These are phyloP conservation scores for Mycena alexandri DNA, from an alignment of 768 basidiomycete genomes.

Conservation along the genomic window DNA sequence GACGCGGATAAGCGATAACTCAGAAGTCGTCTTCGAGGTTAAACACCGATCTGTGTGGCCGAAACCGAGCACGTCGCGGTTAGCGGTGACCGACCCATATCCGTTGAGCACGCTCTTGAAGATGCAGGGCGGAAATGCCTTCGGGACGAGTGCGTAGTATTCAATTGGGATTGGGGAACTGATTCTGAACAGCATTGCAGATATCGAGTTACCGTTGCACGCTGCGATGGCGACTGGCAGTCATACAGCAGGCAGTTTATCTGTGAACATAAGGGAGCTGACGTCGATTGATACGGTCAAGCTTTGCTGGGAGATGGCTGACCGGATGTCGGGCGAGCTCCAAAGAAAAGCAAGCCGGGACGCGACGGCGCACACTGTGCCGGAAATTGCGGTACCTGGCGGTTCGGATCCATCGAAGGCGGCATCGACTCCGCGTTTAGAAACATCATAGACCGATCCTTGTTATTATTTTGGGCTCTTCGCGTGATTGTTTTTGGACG, in stretches of 20 bases:
- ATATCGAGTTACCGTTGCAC: slow-evolving; percentile 32
- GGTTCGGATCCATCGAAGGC: neutral
- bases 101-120: slow-evolving; percentile 31
- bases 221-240: neutral
- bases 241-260: slow-evolving; percentile 11
- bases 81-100: slow-evolving; percentile 30
- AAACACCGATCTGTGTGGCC: slow-evolving; percentile 34
- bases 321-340: slow-evolving; percentile 10
- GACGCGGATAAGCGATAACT: slow-evolving; percentile 20
- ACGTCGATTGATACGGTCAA: slow-evolving; percentile 24
- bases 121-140: slow-evolving; percentile 34
- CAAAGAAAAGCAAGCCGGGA: slow-evolving; percentile 7
- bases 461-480: neutral
- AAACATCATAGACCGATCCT: neutral
- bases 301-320: slow-evolving; percentile 22
- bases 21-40: slow-evolving; percentile 30
- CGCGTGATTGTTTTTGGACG: neutral
- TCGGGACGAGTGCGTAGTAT: slow-evolving; percentile 29
- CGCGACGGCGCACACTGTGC: neutral
- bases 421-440: neutral
- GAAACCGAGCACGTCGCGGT: slow-evolving; percentile 20
- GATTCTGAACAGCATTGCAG: neutral
- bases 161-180: neutral
- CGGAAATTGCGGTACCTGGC: neutral
- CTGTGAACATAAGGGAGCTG: slow-evolving; percentile 29